Evolutionary conservation across 2,329 filamentous ascomycete species (phyloP).

Genomic region (Diaporthe longicolla): DNA sequence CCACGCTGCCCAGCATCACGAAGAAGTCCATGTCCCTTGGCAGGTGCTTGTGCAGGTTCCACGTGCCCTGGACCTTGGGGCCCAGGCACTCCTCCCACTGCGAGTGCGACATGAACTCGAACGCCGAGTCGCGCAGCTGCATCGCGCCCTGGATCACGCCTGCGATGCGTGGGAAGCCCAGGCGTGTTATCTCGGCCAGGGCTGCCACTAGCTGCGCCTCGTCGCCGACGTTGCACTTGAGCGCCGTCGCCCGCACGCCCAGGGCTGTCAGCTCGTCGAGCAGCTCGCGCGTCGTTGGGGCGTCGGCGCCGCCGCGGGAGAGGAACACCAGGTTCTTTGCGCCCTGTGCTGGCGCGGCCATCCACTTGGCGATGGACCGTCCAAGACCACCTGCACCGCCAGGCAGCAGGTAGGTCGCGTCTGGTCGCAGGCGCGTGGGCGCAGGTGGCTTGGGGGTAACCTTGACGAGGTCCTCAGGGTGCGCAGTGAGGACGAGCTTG

Average conservation of each 20-base stretch:
- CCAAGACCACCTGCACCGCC: conserved; percentile 54
- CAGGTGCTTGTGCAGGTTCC: conserved; percentile 44
- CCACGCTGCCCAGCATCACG: conserved; percentile 38
- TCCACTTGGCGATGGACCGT: conserved; percentile 50
- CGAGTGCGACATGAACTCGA: conserved; percentile 39
- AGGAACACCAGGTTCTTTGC: conserved; percentile 51
- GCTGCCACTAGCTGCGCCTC: conserved; percentile 48
- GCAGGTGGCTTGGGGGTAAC: conserved; percentile 41
- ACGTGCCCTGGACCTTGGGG: conserved; percentile 39
- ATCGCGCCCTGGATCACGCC: conserved; percentile 56
- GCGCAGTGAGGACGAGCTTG: conserved; percentile 56
- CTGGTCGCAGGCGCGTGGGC: conserved; percentile 40
- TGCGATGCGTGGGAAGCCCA: conserved; percentile 50
- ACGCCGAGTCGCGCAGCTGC: conserved; percentile 37
- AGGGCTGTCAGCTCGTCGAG: conserved; percentile 45
- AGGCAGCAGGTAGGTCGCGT: conserved; percentile 52
- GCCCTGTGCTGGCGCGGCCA: conserved; percentile 48
- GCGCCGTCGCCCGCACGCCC: conserved; percentile 46
- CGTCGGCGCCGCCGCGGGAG: conserved; percentile 48
- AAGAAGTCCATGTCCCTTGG: conserved; percentile 43
- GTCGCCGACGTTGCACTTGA: conserved; percentile 50
- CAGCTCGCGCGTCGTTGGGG: conserved; percentile 43
- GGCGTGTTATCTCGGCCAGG: conserved; percentile 43
- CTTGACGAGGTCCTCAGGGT: conserved; percentile 44
- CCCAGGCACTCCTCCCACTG: conserved; percentile 28